Base-by-base conservation (phyloP, 768 basidiomycete species). In the Kwoniella botswanensis region DNA sequence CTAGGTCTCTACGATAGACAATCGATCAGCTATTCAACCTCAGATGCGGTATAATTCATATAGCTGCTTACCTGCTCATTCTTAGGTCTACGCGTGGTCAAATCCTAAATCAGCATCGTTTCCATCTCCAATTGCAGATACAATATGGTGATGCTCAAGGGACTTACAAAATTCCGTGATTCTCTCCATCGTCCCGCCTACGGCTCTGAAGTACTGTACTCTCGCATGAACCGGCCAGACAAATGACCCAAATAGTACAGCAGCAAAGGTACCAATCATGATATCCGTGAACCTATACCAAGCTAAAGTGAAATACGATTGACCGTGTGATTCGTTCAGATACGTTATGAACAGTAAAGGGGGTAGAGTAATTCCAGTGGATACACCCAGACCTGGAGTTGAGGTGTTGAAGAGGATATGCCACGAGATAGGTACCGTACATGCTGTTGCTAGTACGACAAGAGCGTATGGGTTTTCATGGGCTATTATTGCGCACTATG, bases 271-370 rank as follows among this genome's bases (percentile, higher is more conserved):
- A 7, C 83, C 82, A 22, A 81, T 77, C 15, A 72, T 65, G 41
- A 83, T 80, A 42, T 82, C 79, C 11, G 74, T 71, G 44, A 81
- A 82, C 15, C 82, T 74, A 26, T 67, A 74, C 70, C 78, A 78
- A 4, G 84, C 83, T 12, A 84, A 66, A 5, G 73, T 69, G 65
- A 82, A 75, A 61, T 73, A 63, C 10, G 71, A 59, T 11, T 67
- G 70, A 18, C 77, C 77, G 18, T 77, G 63, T 2, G 70, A 61
- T 0, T 77, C 63, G 2, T 59, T 70, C 17, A 84, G 70, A 61
- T 83, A 83, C 3, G 74, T 70, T 26, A 84, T 76, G 63, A 83
- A 84, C 3, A 84, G 41, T 26, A 84, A 63, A 1, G 84, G 83
- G 2, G 84, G 82, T 4, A 84, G 63, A 2, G 84, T 84, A 68